Evolutionary conservation across 2,329 filamentous ascomycete species (phyloP), one percentile per base, ranked within the genome.

Genomic region (Phaeosphaeriaceae sp.): DNA sequence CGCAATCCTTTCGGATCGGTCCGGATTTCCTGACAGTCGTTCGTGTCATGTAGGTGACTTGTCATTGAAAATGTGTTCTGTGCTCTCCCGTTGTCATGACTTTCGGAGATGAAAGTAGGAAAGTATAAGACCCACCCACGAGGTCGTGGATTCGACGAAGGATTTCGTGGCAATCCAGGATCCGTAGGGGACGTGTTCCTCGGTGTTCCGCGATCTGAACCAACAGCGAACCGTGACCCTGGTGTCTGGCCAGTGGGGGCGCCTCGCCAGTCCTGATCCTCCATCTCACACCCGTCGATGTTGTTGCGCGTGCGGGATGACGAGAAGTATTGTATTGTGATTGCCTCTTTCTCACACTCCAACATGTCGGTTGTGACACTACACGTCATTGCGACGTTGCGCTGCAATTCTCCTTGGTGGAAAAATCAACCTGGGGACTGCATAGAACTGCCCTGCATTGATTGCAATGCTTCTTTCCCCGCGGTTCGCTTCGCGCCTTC

Each of bases 381-480:
- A 26, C 21, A 42, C 49, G 22, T 26, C 23, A 42, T 19, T n/a
- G 22, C 11, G 32, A 22, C 49, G 35, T 42, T 21, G 32, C 13
- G 15, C 22, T 15, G 35, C 30, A 26, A 9, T 52, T 52, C 35
- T 52, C 49, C 49, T 52, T 52, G 32, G 49, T 52, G 49, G 49
- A 43, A 43, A 3, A 52, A 24, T 24, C 21, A 28, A 13, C 32
- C 40, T 52, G 21, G 22, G 17, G n/a, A 26, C 30, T 22, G 49
- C 22, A 52, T 30, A 49, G 47, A 49, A 19, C 23, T 49, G 49
- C 30, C 49, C 49, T 50, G 49, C 49, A 50, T 50, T 49, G 24
- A 30, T 49, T 49, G 24, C 17, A 42, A 52, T 42, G 49, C 49
- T 52, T 52, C 49, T 52, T 52, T 52, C 49, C 49, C 49, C 49